Evolutionary conservation across 495 filamentous ascomycete genomes (phyloP), one percentile per base, ranked within the genome.

Genomic region (Cenococcum geophilum): DNA sequence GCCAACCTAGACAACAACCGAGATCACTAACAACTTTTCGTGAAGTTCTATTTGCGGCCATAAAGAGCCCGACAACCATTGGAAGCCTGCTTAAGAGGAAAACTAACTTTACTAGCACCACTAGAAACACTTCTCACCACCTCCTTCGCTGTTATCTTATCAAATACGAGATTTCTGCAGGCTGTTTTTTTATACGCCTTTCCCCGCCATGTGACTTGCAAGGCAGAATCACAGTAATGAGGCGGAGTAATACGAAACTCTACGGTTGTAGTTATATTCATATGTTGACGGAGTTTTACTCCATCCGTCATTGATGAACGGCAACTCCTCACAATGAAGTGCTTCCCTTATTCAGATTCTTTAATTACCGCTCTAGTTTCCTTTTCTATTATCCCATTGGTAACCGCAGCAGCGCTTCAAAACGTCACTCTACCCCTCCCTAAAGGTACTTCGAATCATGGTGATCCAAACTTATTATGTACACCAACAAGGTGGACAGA

Each of bases 401-500:
- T 22, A 4, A 35, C 59, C 22, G 58, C 58, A 11, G 40, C 37
- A 43, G 63, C 48, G 25, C 54, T 65, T 12, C 51, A 58, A 48
- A 65, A 61, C 54, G 57, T 58, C 43, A 61, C 63, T 18, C 51
- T 60, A 22, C 51, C 58, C n/a, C 58, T 65, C 16, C 63, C 54
- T 52, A 32, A 21, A 32, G 58, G 58, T 0, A 57, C 58, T 9
- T 55, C 58, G 1, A 61, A 65, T 36, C 42, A 61, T 21, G 63
- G 63, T 4, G 61, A 51, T 6, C 57, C 57, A 53, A 58, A 58
- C 18, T 43, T 62, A 1, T 52, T 66, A 0, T 69, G 66, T 34
- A 59, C 49, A 4, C 55, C 66, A 0, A 49, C 70, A 3, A 55
- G 54, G 57, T 71, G 66, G 71, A 59, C 32, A 3, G 68, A 72